Percentiles rank a stretch among this genome's conserved stretches.
Conservation (phyloP, 768 basidiomycete genomes). For the Pleurotus platypus region DNA sequence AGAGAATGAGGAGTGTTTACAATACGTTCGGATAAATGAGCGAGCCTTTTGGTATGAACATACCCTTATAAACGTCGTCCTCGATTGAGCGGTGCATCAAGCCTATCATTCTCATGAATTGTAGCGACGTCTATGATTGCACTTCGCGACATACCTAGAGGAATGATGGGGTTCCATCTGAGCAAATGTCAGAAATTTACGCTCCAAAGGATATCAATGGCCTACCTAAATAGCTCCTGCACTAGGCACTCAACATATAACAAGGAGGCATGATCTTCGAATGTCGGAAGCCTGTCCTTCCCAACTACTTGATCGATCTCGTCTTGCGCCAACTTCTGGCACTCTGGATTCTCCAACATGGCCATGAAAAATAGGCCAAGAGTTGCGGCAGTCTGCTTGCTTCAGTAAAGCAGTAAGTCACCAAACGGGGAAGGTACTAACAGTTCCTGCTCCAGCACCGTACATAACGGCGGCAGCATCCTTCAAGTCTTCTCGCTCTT, state of each 20-base stretch:
- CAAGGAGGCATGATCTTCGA: constrained; percentile 15
- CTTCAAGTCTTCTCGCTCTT: not conserved
- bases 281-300: constrained; percentile 18
- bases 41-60: constrained; percentile 23
- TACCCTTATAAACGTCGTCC: constrained; percentile 24
- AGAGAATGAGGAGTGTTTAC: not conserved
- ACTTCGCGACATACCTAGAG: constrained; percentile 6
- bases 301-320: constrained; percentile 26
- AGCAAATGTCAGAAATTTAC: not conserved
- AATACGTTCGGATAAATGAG: not conserved
- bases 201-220: too few species aligned
- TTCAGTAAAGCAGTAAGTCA: not conserved
- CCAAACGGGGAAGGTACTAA: not conserved
- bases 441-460: not conserved
- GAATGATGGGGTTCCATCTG: constrained; percentile 3
- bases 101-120: not conserved
- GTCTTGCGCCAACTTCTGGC: constrained; percentile 20
- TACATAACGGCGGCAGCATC: not conserved
- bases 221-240: constrained; percentile 14
- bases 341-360: constrained; percentile 24
- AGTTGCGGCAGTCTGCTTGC: not conserved
- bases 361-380: constrained; percentile 20
- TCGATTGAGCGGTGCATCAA: constrained; percentile 18
- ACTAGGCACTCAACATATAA: constrained; percentile 21
- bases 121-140: not conserved